These are phyloP conservation scores for Schizochytrium sp. DNA, from an alignment of 108 stramenopile genomes.

Conservation along the genomic window DNA sequence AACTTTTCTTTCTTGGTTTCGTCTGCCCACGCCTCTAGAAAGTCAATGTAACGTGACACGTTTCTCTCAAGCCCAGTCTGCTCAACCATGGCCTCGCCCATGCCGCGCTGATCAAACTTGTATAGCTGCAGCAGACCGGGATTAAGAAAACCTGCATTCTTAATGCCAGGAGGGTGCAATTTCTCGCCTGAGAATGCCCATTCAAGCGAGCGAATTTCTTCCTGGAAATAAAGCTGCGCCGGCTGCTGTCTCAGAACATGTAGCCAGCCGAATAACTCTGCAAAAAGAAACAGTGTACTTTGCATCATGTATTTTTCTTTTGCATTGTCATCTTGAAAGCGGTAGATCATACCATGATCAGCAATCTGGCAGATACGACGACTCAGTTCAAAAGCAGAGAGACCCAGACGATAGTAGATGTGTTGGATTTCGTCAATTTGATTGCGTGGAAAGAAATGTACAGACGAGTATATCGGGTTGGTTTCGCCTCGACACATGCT, in stretches of 20 bases:
- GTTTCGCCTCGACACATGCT: slow-evolving; percentile 40
- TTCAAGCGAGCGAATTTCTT: slow-evolving; percentile 30
- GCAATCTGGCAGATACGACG: slow-evolving; percentile 13
- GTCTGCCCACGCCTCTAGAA: not conserved
- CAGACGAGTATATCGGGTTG: not conserved
- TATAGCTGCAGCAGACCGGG: slow-evolving; percentile 15
- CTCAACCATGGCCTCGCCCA: slow-evolving; percentile 39
- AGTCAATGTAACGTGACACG: slow-evolving; percentile 5
- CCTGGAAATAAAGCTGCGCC: slow-evolving; percentile 49
- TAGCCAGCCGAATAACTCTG: slow-evolving; percentile 49
- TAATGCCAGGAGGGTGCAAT: not conserved
- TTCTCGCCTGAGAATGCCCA: slow-evolving; percentile 32
- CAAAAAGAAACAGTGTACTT: slow-evolving; percentile 26
- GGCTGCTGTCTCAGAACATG: slow-evolving; percentile 48
- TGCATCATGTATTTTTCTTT: not conserved
- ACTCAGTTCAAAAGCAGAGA: slow-evolving; percentile 39
- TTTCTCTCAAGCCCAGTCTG: slow-evolving; percentile 4
- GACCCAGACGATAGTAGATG: slow-evolving; percentile 56
- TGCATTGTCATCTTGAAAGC: not conserved
- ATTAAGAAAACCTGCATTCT: not conserved
- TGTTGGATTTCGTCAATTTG: slow-evolving; percentile 28
- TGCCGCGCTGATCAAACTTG: not conserved
- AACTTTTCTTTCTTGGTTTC: not conserved
- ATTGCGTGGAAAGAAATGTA: slow-evolving; percentile 14
- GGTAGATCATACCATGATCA: not conserved